Base-by-base conservation (phyloP, 257 asterid species). In the Solanum neorickii region DNA sequence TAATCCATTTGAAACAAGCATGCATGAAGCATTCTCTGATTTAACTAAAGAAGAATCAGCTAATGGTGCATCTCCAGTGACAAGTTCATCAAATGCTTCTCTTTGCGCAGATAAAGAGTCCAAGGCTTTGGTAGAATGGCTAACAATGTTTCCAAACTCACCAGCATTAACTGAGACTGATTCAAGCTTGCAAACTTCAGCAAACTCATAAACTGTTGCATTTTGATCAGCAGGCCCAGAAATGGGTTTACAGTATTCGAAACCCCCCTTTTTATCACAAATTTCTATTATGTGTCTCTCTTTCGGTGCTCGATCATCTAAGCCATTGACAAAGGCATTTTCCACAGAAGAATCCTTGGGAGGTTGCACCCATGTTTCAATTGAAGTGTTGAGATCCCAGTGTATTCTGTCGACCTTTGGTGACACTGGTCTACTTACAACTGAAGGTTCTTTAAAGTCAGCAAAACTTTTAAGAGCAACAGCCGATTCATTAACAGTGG, bases 321-420 rank as follows among this genome's bases (percentile, higher is more conserved):
- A 62, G 83, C 59, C 89, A 87, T 87, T 87, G 31, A 18, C 69
- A 11, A 87, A 82, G 74, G 87, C 49, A 82, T 89, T 87, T 46
- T 80, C 92, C 84, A 86, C 86, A 59, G 52, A 72, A 4, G 87
- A 85, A 86, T 88, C 94, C 86, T 87, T 88, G 77, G 10, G 73
- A 65, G 97, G 98, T 88, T 90, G 95, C 44, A 75, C 96, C 98
- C 98, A 95, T 83, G 95, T 96, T 87, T 95, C 98, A 96, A 94
- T 94, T 59, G 41, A 85, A 23, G 93, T 91, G 88, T 97, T 97
- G 49, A 97, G 92, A 91, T 97, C 97, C 99, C 98, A 97, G 87
- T 93, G 90, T 69, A 90, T 88, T 75, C 98, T 89, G 89, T 91
- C 94, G 80, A 94, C 90, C 89, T 94, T 95, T 41, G 91, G 72